Percentiles rank a stretch among this genome's conserved stretches.
Evolutionary conservation across 2,329 filamentous ascomycete genomes (phyloP).

Genomic region (Hypoxylon sp.): DNA sequence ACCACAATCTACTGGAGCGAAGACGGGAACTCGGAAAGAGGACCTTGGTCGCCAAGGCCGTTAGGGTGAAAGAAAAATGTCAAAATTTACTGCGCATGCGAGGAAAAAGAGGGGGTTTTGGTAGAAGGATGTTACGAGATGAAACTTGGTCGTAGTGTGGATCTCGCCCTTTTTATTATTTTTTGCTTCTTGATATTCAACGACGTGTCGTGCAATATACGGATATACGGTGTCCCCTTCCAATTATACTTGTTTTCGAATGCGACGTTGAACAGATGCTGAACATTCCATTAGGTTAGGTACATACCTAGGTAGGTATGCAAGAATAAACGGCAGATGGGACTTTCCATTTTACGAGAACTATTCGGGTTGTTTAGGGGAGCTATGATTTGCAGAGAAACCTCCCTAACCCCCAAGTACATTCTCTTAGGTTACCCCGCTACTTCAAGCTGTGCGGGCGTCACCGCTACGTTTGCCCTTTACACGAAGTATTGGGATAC

Average conservation of each 20-base stretch:
- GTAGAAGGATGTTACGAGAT: slow-evolving; percentile 31
- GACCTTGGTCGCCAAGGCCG: slow-evolving; percentile 37
- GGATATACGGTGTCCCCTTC: slow-evolving; percentile 1
- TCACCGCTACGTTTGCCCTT: not conserved
- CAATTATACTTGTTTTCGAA: slow-evolving; percentile 7
- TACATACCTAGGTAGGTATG: not conserved
- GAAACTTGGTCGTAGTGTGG: slow-evolving; percentile 20
- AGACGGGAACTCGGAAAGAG: slow-evolving; percentile 35
- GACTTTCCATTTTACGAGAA: not conserved
- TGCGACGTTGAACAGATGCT: slow-evolving; percentile 15
- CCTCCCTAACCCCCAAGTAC: slow-evolving; percentile 4
- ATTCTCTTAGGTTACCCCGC: not conserved
- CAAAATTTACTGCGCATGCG: slow-evolving; percentile 17
- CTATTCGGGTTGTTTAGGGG: slow-evolving; percentile 26
- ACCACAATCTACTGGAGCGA: slow-evolving; percentile 13
- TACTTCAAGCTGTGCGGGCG: not conserved
- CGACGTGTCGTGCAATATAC: not conserved
- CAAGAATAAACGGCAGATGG: not conserved
- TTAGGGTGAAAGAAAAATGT: slow-evolving; percentile 34
- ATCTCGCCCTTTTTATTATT: slow-evolving; percentile 10
- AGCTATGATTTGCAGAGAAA: slow-evolving; percentile 1
- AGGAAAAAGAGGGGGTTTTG: slow-evolving; percentile 22
- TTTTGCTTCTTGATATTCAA: slow-evolving; percentile 2
- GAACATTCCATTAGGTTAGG: not conserved
- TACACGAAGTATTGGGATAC: slow-evolving; percentile 9